Percentiles rank a stretch among this genome's conserved stretches.
phyloP scores from a whole-genome alignment of 768 basidiomycete genomes.

The Floccularia luteovirens region DNA sequence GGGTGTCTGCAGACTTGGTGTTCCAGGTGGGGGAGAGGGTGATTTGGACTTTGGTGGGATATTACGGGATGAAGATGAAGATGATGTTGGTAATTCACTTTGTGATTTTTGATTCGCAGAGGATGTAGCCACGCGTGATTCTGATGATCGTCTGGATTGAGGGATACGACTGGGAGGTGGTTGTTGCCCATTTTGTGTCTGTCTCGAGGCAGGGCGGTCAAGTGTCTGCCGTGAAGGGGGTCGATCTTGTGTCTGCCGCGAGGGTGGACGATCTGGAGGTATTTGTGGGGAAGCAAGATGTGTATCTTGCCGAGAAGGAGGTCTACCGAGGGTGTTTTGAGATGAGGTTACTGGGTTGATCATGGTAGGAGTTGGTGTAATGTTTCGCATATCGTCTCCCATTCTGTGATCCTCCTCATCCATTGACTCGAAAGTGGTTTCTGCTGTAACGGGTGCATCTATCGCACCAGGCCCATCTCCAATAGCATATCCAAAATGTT shows the following conservation, averaged over 20 bases:
- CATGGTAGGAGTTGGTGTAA: constrained; percentile 30
- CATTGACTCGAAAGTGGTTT: constrained; percentile 11
- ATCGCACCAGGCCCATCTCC: constrained; percentile 14
- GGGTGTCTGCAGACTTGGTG: constrained; percentile 2
- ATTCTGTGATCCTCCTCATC: neutral
- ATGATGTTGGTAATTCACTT: constrained; percentile 29
- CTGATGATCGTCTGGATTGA: constrained; percentile 31
- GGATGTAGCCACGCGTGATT: constrained; percentile 38
- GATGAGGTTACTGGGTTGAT: no score
- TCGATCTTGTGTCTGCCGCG: neutral
- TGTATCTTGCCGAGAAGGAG: no score
- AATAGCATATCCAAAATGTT: constrained; percentile 18
- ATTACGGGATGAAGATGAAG: constrained; percentile 17
- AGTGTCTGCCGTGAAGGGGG: constrained; percentile 6
- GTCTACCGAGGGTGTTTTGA: no score
- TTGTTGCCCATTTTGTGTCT: constrained; percentile 19
- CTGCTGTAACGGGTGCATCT: constrained; percentile 10
- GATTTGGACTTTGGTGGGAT: constrained; percentile 22
- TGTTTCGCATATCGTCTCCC: constrained; percentile 24
- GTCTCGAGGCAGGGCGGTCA: constrained; percentile 23
- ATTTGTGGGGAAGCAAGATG: no score
- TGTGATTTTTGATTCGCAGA: constrained; percentile 26
- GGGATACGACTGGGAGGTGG: constrained; percentile 31
- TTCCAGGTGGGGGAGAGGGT: constrained; percentile 11
- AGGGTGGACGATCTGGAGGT: neutral